Percentiles rank a stretch among this genome's conserved stretches.
These are phyloP conservation scores for Vishniacozyma victoriae DNA, from an alignment of 768 basidiomycete species.

Conservation along the genomic window DNA sequence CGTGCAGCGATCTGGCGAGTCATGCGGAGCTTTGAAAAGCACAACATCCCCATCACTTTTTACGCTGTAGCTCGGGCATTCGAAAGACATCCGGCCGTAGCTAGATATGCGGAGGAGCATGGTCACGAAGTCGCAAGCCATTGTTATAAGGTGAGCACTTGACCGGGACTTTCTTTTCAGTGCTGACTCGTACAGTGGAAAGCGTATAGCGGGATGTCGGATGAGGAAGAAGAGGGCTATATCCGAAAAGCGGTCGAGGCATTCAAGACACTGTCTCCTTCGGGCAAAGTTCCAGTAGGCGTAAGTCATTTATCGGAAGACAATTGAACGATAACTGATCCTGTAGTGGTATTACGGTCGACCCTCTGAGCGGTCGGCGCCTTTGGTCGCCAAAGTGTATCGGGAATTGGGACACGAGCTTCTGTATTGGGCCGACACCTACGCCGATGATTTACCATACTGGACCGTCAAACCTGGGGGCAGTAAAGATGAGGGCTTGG, in stretches of 20 bases:
- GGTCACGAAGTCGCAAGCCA: conserved; percentile 31
- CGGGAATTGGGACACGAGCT: conserved; percentile 31
- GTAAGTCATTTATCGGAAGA: neutral
- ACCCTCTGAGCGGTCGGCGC: conserved; percentile 15
- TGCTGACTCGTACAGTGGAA: conserved; percentile 13
- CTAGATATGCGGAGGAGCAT: conserved; percentile 24
- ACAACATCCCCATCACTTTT: conserved; percentile 38
- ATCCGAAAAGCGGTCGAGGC: conserved; percentile 27
- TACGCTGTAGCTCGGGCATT: conserved; percentile 40
- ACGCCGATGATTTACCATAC: conserved; percentile 37
- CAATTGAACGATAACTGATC: conserved; percentile 1
- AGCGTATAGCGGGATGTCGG: conserved; percentile 10
- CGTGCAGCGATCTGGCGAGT: conserved; percentile 40
- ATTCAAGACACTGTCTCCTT: conserved; percentile 22
- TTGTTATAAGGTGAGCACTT: conserved; percentile 16
- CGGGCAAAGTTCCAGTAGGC: conserved; percentile 23
- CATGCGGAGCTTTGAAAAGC: conserved; percentile 29
- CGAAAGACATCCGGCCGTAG: conserved; percentile 25
- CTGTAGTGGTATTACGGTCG: conserved; percentile 21
- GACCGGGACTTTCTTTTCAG: neutral
- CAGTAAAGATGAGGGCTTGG: conserved; percentile 14
- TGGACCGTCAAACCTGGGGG: conserved; percentile 23
- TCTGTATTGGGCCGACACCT: conserved; percentile 28
- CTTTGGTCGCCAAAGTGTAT: conserved; percentile 36
- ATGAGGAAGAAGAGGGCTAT: conserved; percentile 28